Evolutionary conservation across 495 filamentous ascomycete species (phyloP), one percentile per base, ranked within the genome.

Genomic region (Aspergillus cristatus): DNA sequence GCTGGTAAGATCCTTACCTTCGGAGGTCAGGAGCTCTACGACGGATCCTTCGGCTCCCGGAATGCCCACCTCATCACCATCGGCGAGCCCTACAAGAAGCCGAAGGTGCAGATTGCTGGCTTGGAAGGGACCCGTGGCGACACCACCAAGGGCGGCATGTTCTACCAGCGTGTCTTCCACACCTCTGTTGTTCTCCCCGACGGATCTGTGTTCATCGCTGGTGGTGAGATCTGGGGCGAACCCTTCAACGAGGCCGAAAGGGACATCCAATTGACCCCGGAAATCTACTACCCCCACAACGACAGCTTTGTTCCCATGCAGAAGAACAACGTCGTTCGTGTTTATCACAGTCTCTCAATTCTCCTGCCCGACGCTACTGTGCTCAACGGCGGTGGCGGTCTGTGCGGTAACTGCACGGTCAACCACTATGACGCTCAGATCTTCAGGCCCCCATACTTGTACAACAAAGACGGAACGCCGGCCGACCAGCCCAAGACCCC

Each of bases 341-440:
- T 53, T n/a, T 81, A 81, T 50, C 76, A 81, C 42, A 71, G 57
- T 34, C 42, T 69, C 6, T 71, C 67, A 0, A 44, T 81, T 4
- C 67, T 81, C 14, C 54, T 80, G 13, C 70, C 64, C 1, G 74
- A 80, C 37, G 76, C 55, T 7, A 73, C 62, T 1, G 68, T 79
- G 10, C 43, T 78, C 20, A 63, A 56, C 20, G 73, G 64, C 24
- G 77, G 76, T 6, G 68, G 76, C 14, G 75, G 74, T 3, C 68
- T 79, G 7, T 75, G 75, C 37, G 68, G 55, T 14, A 54, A 53
- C 40, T 75, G 71, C 51, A 46, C 56, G 2, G 59, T 60, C 24
- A 78, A 80, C 43, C 76, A 80, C 48, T 71, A 65, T 36, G 75
- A 80, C 45, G 67, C 51, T 3, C 70, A 79, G 47, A 62, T 79